Conservation (phyloP, 495 filamentous ascomycete genomes). For the Sphaerosporella brunnea region DNA sequence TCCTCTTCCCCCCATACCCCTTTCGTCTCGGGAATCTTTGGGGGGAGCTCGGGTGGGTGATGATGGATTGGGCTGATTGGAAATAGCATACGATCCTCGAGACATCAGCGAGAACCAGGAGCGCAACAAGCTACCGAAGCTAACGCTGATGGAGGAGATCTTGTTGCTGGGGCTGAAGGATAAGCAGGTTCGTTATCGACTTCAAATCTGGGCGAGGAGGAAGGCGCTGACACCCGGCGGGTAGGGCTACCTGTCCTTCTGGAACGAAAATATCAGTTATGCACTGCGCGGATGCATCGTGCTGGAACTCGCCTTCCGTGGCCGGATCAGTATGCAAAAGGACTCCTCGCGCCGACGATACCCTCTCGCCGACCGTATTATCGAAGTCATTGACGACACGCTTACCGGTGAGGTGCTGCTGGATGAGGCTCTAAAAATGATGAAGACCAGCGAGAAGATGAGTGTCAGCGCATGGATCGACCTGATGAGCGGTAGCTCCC, state of each 20-base stretch:
- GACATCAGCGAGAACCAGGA: slow-evolving; percentile 96
- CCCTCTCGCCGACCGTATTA: slow-evolving; percentile 75
- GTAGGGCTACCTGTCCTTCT: slow-evolving; percentile 94
- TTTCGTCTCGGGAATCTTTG: background rate
- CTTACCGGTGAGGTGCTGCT: slow-evolving; percentile 93
- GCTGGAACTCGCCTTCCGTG: slow-evolving; percentile 86
- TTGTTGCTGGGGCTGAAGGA: slow-evolving; percentile 89
- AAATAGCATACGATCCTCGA: slow-evolving; percentile 68
- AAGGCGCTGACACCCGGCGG: background rate
- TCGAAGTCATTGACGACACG: slow-evolving; percentile 94
- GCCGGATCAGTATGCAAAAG: slow-evolving; percentile 96
- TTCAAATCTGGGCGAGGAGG: no score
- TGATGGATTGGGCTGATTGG: slow-evolving; percentile 1
- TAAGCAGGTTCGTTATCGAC: slow-evolving; percentile 86
- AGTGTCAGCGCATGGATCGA: slow-evolving; percentile 98
- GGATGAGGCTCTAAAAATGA: slow-evolving; percentile 98
- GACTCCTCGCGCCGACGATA: slow-evolving; percentile 83
- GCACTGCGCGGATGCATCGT: slow-evolving; percentile 95
- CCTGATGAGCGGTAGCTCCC: slow-evolving; percentile 80
- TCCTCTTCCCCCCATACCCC: background rate
- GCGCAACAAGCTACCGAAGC: slow-evolving; percentile 90
- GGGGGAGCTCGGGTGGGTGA: background rate
- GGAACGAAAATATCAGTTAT: slow-evolving; percentile 99
- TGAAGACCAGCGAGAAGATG: slow-evolving; percentile 99
- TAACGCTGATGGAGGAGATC: slow-evolving; percentile 97